Evolutionary conservation across 148 eudicot species (phyloP), one percentile per base, ranked within the genome.

Genomic region (Rhododendron mucronatum): DNA sequence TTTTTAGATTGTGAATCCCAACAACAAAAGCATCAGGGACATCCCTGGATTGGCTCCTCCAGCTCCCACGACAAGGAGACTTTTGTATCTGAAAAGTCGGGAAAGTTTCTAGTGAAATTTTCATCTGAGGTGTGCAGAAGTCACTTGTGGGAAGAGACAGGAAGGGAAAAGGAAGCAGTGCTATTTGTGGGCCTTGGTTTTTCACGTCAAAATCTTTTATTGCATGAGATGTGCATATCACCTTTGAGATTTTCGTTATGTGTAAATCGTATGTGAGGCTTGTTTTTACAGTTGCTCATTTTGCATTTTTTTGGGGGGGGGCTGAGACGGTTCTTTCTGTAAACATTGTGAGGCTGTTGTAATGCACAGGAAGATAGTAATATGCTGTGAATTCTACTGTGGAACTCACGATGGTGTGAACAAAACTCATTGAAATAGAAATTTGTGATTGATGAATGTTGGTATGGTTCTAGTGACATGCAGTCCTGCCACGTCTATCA

Each of bases 21-120:
- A 89, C 92, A 96, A 96, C 91, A 95, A 93, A 91, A 87, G 89
- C 88, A 96, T 96, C 53, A 90, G 90, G 89, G 99, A 96, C 89
- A 94, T 96, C 84, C 99, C 99, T 1, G 99, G 99, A 84, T 86
- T 96, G 89, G 99, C 97, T 73, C 99, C 99, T 82, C 99, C 99
- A 20, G 99, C 96, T n/a, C 95, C 95, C 33, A 85, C 96, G 7
- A 21, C 93, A 6, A 91, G 98, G 88, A 95, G 97, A 87, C 90
- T 96, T 44, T 85, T 96, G 87, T 91, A 90, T 87, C 89, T 88
- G 74, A 90, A 85, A 84, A 71, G 89, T 81, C 87, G 88, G 57
- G 47, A 86, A 79, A 86, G 82, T 86, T 88, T 89, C 75, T 14
- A 84, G 26, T 89, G 88, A 83, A 39, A n/a, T 23, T n/a, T 65